These are phyloP conservation scores for Volvox reticuliferus DNA, from an alignment of 139 green algal genomes.

Conservation along the genomic window DNA sequence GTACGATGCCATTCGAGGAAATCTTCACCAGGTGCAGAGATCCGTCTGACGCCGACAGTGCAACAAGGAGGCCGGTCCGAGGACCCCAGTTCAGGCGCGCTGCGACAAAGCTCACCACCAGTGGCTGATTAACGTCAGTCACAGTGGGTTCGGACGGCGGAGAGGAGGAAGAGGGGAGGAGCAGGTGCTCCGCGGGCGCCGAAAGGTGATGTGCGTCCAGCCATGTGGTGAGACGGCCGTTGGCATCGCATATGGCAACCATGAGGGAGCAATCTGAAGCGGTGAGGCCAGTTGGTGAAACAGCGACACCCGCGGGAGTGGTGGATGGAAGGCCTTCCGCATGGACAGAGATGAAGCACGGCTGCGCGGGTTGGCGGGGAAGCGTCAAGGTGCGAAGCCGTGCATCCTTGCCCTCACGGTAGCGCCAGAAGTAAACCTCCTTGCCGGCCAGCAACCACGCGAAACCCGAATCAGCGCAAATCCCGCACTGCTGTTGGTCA, in stretches of 20 bases:
- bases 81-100: slow-evolving; percentile 14
- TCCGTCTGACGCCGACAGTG: slow-evolving; percentile 46
- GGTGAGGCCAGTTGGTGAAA: not conserved
- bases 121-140: not conserved
- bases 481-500: slow-evolving; percentile 18
- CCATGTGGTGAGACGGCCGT: slow-evolving; percentile 47
- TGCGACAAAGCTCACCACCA: slow-evolving; percentile 24
- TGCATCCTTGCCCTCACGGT: slow-evolving; percentile 45
- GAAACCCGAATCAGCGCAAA: slow-evolving; percentile 21
- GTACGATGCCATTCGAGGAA: slow-evolving; percentile 6
- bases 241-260: slow-evolving; percentile 40
- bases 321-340: not conserved
- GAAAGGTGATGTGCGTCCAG: slow-evolving; percentile 56
- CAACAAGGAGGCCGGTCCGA: slow-evolving; percentile 39
- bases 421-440: slow-evolving; percentile 47
- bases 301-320: not conserved
- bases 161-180: not conserved
- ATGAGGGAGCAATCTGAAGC: slow-evolving; percentile 18
- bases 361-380: not conserved
- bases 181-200: slow-evolving; percentile 40
- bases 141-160: too few species aligned
- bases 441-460: slow-evolving; percentile 29
- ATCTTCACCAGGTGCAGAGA: slow-evolving; percentile 31
- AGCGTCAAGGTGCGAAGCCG: slow-evolving; percentile 33
- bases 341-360: not conserved